Evolutionary conservation across 2,329 filamentous ascomycete genomes (phyloP), one percentile per base, ranked within the genome.

Genomic region (Xylogone sp.): DNA sequence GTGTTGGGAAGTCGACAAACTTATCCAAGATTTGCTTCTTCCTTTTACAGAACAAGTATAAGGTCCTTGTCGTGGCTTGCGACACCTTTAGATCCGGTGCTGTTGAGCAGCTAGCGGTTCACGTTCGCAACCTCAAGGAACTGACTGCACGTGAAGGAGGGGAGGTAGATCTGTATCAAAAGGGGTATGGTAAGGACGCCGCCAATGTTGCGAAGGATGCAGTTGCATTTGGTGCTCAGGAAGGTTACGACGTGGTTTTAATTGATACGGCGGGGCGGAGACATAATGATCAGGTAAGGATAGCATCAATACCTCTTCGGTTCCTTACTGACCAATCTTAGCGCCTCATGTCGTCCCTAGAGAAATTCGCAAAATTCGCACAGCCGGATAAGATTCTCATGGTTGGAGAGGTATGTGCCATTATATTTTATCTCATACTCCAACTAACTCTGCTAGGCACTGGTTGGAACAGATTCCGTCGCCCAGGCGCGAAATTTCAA

Each of bases 1-100:
- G 94, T 49, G 94, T 99, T 34, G 94, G 94, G 65, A 99, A 99
- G 74, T 97, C 92, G 16, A 99, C 94, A 48, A 97, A 97, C 67
- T 78, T 99, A 34, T 93, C 90, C 69, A 99, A 99, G 71, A 96
- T 99, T 59, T 96, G 92, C 70, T 99, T 94, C 73, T 99, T 99
- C 75, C 78, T 99, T 34, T 78, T 99, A 27, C 93, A 99, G 71
- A 99, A 99, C 76, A 92, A 95, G 68, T 95, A 96, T 76, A 88
- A 88, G 65, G 91, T 99, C 16, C 81, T 99, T 52, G 90, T 99
- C 59, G 93, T 90, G 13, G 93, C 94, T 9, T 94, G 90, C 61
- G 93, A 99, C 69, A 99, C 94, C 2, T 99, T 99, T 79, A 88
- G 94, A 59, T 96, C 91, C 9, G 94, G 94, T 29, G 94, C 94